These are phyloP conservation scores for Ascomycota sp. DNA, from an alignment of 2,329 filamentous ascomycete species.

Conservation along the genomic window DNA sequence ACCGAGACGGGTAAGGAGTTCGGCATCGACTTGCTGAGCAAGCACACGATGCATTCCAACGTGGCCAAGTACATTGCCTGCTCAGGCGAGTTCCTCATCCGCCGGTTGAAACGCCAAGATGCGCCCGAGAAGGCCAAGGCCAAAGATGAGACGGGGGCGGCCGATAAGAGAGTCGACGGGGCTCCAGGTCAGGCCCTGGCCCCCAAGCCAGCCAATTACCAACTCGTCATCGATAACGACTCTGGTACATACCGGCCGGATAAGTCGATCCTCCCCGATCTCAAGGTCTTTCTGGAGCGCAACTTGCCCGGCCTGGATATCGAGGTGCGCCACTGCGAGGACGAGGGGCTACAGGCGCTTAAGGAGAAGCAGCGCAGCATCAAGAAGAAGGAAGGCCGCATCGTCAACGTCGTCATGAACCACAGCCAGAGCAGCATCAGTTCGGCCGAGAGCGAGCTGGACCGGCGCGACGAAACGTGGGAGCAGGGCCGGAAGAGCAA, in stretches of 20 bases:
- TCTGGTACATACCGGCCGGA: slow-evolving; percentile 83
- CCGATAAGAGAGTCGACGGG: slow-evolving; percentile 22
- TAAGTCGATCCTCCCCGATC: slow-evolving; percentile 45
- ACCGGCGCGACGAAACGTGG: slow-evolving; percentile 18
- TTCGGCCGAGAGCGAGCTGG: slow-evolving; percentile 29
- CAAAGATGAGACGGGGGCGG: slow-evolving; percentile 26
- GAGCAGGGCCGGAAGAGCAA: slow-evolving; percentile 23
- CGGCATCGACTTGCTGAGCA: slow-evolving; percentile 75
- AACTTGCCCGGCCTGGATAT: slow-evolving; percentile 64
- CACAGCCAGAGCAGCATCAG: slow-evolving; percentile 29
- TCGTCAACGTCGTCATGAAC: slow-evolving; percentile 33
- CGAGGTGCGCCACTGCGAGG: slow-evolving; percentile 55
- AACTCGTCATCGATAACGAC: slow-evolving; percentile 86
- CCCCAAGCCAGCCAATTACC: slow-evolving; percentile 37
- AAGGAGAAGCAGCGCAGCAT: slow-evolving; percentile 53
- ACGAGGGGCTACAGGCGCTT: slow-evolving; percentile 47
- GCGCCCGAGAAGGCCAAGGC: slow-evolving; percentile 20
- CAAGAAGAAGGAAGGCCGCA: slow-evolving; percentile 41
- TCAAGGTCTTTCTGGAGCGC: slow-evolving; percentile 44
- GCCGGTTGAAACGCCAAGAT: slow-evolving; percentile 34
- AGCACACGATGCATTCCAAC: slow-evolving; percentile 93
- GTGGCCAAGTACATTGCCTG: slow-evolving; percentile 80
- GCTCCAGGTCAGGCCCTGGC: slow-evolving; percentile 22
- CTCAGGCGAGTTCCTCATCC: slow-evolving; percentile 80
- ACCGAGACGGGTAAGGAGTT: slow-evolving; percentile 93